Evolutionary conservation across 805 yeast species (phyloP).

Genomic region (Hemisphaericaspora nanyangensis): DNA sequence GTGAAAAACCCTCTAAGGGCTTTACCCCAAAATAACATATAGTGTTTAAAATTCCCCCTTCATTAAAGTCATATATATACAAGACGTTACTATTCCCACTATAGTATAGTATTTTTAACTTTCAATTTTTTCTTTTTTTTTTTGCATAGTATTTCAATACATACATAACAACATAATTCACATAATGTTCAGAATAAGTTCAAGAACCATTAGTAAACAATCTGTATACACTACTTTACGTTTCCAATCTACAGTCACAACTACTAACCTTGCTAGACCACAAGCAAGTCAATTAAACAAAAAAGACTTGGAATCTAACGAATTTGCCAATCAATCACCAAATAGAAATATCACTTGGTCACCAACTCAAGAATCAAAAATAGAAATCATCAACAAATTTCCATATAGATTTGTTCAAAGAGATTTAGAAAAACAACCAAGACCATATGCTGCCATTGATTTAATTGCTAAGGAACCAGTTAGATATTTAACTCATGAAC

Average conservation of each 20-base stretch:
- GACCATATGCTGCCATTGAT: slow-evolving; percentile 81
- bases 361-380: slow-evolving; percentile 56
- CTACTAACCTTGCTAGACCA: slow-evolving; percentile 8
- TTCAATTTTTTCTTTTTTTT: no score
- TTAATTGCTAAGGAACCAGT: slow-evolving; percentile 74
- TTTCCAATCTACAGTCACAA: slow-evolving; percentile 7
- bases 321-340: slow-evolving; percentile 62
- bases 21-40: no score
- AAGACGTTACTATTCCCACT: no score
- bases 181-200: slow-evolving; percentile 7
- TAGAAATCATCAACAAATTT: slow-evolving; percentile 48
- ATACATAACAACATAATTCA: no score
- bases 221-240: slow-evolving; percentile 1
- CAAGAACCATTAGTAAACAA: background rate
- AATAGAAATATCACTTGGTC: slow-evolving; percentile 74
- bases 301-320: slow-evolving; percentile 18
- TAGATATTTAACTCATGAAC: slow-evolving; percentile 48
- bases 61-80: no score
- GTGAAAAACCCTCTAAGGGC: no score
- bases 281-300: slow-evolving; percentile 21
- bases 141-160: no score
- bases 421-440: slow-evolving; percentile 67
- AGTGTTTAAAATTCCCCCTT: no score
- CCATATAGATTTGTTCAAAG: slow-evolving; percentile 66
- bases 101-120: no score